Evolutionary conservation across 257 asterid species (phyloP), one percentile per base, ranked within the genome.

Genomic region (Salvia hispanica): DNA sequence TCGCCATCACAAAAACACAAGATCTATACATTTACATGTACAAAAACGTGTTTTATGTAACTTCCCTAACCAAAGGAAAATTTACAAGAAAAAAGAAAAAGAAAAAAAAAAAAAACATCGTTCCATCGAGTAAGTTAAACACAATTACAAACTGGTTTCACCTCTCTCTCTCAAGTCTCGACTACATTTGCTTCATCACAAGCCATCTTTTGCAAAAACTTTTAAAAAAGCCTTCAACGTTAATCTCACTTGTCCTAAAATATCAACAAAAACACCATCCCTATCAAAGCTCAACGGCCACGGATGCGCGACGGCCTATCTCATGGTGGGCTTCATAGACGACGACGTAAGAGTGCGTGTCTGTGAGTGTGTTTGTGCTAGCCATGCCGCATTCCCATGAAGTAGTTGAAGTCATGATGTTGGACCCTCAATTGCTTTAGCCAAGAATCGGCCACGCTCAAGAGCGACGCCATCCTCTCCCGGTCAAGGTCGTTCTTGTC

Each of bases 361-460:
- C 6, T 25, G 31, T 6, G 39, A 25, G 31, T 25, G 31, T 36
- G 34, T 0, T 4, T 3, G 31, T 25, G 2, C 31, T 55, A 90
- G 73, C 82, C 88, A 66, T 53, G 89, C 56, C 92, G 80, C 69
- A 59, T 73, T 58, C 97, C 94, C 72, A 77, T 85, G 93, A 92
- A 88, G 80, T 86, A 81, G 85, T 92, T 90, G 80, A 92, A 92
- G 79, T 92, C 97, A 18, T 86, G 98, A 78, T 92, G 98, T 59
- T 88, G 94, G 85, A 90, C 93, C 66, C 87, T 78, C 54, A 92
- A 62, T 69, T 90, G 98, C 96, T 88, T 92, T 71, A 92, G 92
- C 98, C 97, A 90, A 0, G 97, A 92, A 68, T 92, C 97, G 0
- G 98, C 95, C 66, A 76, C 97, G 59, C 98, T 88, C 73, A 74